Percentiles rank a stretch among this genome's conserved stretches.
Evolutionary conservation across 306 rosid genomes (phyloP).

Genomic region (Glycine tomentella): DNA sequence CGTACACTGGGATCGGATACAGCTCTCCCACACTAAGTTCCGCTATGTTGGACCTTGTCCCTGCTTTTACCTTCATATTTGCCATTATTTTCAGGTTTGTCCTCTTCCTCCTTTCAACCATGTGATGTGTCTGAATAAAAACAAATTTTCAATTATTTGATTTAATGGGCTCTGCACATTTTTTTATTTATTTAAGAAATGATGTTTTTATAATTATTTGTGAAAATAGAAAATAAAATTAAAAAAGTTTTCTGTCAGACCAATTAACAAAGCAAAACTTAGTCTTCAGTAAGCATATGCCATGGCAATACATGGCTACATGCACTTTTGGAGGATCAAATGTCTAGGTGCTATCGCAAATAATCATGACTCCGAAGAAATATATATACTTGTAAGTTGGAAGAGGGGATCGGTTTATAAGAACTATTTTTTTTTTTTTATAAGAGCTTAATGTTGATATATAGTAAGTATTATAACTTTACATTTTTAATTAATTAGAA

Average conservation of each 20-base stretch:
- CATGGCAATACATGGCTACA: neutral
- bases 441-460: too few relatives aligned
- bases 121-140: neutral
- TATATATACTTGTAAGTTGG: too few relatives aligned
- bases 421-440: too few relatives aligned
- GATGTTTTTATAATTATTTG: neutral
- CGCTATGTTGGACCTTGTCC: slow-evolving; percentile 53
- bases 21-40: slow-evolving; percentile 64
- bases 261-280: neutral
- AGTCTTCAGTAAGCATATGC: neutral
- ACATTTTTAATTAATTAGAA: too few relatives aligned
- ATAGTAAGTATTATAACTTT: too few relatives aligned
- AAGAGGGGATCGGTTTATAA: too few relatives aligned
- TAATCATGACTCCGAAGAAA: too few relatives aligned
- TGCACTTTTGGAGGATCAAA: neutral
- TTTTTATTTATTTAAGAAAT: neutral
- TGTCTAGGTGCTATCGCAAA: neutral
- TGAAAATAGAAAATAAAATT: neutral
- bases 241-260: neutral
- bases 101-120: neutral
- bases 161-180: neutral
- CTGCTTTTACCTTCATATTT: slow-evolving; percentile 61
- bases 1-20: slow-evolving; percentile 48
- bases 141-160: neutral
- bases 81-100: slow-evolving; percentile 53